A percentile compares a stretch with the other conserved stretches of the same genome.
Evolutionary conservation across 2,329 filamentous ascomycete species (phyloP).

Genomic region (Calonectria montana): DNA sequence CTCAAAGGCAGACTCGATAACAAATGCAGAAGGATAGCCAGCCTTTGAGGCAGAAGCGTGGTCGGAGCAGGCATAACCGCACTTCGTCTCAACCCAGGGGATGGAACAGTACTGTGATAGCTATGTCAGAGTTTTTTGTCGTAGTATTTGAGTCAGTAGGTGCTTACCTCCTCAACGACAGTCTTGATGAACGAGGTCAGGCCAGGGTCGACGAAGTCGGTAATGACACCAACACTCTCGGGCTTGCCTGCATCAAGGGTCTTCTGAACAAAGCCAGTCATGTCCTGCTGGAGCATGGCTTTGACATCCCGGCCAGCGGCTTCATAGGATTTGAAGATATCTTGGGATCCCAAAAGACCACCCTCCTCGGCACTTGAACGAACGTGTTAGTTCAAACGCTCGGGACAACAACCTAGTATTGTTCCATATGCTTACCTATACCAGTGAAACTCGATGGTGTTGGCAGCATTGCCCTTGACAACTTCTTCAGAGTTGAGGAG

Average conservation of each 20-base stretch:
- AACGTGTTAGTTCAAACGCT: neutral
- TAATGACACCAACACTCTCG: constrained; percentile 92
- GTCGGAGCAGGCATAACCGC: constrained; percentile 86
- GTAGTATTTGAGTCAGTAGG: neutral
- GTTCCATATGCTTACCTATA: constrained; percentile 57
- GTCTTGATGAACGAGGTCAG: constrained; percentile 93
- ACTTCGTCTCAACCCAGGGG: constrained; percentile 87
- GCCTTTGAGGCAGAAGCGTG: constrained; percentile 80
- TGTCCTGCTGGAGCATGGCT: constrained; percentile 98
- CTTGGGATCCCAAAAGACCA: constrained; percentile 87
- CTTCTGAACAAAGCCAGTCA: constrained; percentile 90
- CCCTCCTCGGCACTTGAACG: constrained; percentile 81
- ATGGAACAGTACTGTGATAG: constrained; percentile 82
- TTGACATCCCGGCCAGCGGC: constrained; percentile 80
- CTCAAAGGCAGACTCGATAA: constrained; percentile 79
- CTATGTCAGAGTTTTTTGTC: neutral
- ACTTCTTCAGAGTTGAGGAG: constrained; percentile 80
- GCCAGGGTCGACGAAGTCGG: constrained; percentile 85
- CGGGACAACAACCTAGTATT: no score
- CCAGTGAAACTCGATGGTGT: constrained; percentile 97
- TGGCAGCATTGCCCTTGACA: constrained; percentile 76
- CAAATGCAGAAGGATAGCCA: constrained; percentile 80
- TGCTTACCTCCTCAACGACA: constrained; percentile 71
- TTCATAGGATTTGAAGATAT: constrained; percentile 86
- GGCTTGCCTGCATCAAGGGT: constrained; percentile 84